Evolutionary conservation across 345 rosid species (phyloP).

Genomic region (Hirschfeldia incana): DNA sequence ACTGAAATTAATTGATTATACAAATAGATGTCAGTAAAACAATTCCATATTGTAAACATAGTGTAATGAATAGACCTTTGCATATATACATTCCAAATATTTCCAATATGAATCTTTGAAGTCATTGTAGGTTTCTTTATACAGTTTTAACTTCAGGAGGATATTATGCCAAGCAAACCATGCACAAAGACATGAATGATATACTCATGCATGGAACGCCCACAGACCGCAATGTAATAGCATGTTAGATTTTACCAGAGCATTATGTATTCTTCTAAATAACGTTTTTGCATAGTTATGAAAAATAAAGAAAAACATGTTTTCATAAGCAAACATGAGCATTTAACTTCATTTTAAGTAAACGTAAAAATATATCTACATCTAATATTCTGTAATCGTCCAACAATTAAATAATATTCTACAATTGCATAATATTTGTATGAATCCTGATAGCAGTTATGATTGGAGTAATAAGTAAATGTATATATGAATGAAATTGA

Average conservation of each 20-base stretch:
- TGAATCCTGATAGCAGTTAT: not conserved
- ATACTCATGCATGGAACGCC: constrained; percentile 3
- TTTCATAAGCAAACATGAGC: not conserved
- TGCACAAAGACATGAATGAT: not conserved
- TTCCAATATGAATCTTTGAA: not conserved
- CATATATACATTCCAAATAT: no score
- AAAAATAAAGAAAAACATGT: not conserved
- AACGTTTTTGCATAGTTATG: not conserved
- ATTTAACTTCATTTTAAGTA: not conserved
- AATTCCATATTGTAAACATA: not conserved
- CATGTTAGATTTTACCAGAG: not conserved
- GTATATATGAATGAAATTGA: not conserved
- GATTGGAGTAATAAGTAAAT: not conserved
- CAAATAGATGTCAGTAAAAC: not conserved
- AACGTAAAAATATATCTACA: not conserved
- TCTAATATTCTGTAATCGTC: not conserved
- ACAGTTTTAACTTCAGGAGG: not conserved
- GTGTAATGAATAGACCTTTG: not conserved
- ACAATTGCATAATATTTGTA: no score
- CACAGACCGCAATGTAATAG: not conserved
- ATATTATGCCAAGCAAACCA: constrained; percentile 19
- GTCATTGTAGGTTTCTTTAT: not conserved
- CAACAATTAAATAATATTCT: not conserved
- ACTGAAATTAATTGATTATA: constrained; percentile 42
- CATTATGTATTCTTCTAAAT: not conserved